These are phyloP conservation scores for Prototheca cutis DNA, from an alignment of 163 green algal species.

Conservation along the genomic window DNA sequence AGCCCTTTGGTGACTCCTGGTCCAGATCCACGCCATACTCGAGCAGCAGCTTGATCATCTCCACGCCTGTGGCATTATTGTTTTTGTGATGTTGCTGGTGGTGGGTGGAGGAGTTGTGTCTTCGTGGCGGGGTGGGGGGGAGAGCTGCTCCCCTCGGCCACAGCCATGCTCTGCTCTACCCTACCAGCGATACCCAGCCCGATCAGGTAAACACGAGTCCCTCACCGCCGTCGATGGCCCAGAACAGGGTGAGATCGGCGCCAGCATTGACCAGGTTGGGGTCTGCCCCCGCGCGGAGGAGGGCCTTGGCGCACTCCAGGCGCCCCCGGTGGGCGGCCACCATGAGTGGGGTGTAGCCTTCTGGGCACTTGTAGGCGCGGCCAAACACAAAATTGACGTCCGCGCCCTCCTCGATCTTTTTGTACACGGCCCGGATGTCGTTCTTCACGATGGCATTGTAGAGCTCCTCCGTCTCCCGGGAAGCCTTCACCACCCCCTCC, in stretches of 20 bases:
- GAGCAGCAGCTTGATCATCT: conserved; percentile 75
- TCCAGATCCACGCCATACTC: conserved; percentile 75
- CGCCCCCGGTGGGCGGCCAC: conserved; percentile 57
- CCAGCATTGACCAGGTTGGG: conserved; percentile 77
- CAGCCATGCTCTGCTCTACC: too few species aligned
- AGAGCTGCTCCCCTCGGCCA: too few species aligned
- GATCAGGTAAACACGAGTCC: too few species aligned
- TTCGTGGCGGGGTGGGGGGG: too few species aligned
- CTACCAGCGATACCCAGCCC: too few species aligned
- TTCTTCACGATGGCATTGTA: conserved; percentile 79
- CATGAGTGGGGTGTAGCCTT: conserved; percentile 92
- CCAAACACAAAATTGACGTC: conserved; percentile 92
- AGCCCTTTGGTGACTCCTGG: conserved; percentile 51
- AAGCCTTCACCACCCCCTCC: conserved; percentile 47
- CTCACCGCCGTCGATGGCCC: conserved; percentile 79
- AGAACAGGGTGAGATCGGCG: conserved; percentile 82
- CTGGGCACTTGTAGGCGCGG: conserved; percentile 52
- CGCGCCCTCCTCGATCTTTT: conserved; percentile 79
- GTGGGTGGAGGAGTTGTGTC: too few species aligned
- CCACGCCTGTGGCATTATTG: conserved; percentile 35
- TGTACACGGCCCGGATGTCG: conserved; percentile 49
- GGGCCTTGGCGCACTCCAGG: conserved; percentile 69
- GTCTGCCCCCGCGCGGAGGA: conserved; percentile 82
- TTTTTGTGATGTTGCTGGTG: background rate
- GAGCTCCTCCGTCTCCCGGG: conserved; percentile 75